phyloP scores from a whole-genome alignment of 129 eudicot species.

The Heracleum sosnowskyi region DNA sequence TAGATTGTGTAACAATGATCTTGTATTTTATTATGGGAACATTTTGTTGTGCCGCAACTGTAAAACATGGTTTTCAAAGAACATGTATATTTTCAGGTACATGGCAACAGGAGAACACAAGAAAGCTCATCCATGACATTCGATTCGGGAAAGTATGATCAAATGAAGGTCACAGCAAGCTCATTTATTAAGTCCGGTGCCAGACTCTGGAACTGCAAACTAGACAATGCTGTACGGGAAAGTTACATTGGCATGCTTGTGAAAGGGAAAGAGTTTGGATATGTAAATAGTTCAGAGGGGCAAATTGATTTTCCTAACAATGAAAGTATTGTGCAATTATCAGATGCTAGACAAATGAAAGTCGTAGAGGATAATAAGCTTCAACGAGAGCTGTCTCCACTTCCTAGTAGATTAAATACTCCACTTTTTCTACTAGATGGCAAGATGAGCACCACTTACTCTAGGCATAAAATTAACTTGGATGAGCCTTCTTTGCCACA shows the following conservation, averaged over 20 bases:
- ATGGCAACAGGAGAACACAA: conserved; percentile 19
- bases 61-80: not conserved
- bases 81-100: conserved; percentile 15
- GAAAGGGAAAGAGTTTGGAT: conserved; percentile 22
- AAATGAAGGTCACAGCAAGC: conserved; percentile 15
- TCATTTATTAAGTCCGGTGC: conserved; percentile 14
- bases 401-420: conserved; percentile 8
- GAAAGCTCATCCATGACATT: conserved; percentile 10
- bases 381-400: conserved; percentile 19
- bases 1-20: too few relatives aligned
- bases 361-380: conserved; percentile 17
- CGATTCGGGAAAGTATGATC: conserved; percentile 13
- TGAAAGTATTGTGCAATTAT: conserved; percentile 18
- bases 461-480: conserved; percentile 13
- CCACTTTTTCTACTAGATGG: conserved; percentile 20
- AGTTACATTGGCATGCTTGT: conserved; percentile 14
- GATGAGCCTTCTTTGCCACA: conserved; percentile 21
- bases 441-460: conserved; percentile 11
- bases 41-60: not conserved
- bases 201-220: conserved; percentile 12
- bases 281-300: conserved; percentile 9
- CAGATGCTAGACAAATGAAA: not conserved
- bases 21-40: not conserved
- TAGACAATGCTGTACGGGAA: conserved; percentile 11
- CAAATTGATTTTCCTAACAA: conserved; percentile 6